These are phyloP conservation scores for Laburnicola sp. DNA, from an alignment of 2,329 filamentous ascomycete species.

Conservation along the genomic window DNA sequence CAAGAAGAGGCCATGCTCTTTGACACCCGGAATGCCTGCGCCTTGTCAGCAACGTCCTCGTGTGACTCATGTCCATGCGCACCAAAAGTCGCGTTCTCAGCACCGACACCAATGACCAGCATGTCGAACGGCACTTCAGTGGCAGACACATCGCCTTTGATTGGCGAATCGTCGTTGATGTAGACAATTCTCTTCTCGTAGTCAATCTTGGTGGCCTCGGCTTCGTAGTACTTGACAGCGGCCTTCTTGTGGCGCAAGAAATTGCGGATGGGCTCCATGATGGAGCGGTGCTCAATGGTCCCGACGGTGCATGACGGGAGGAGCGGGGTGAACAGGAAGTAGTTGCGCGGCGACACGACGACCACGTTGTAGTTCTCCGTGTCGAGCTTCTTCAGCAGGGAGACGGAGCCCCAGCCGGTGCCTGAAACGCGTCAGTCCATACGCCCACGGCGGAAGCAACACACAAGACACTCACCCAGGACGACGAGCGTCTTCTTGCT, in stretches of 20 bases:
- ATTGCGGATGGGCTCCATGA: constrained; percentile 98
- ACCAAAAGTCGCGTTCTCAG: constrained; percentile 98
- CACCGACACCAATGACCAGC: constrained; percentile 95
- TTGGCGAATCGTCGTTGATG: constrained; percentile 89
- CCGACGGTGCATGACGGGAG: constrained; percentile 97
- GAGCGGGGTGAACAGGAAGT: constrained; percentile 98
- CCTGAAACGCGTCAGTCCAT: constrained; percentile 57
- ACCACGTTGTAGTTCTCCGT: constrained; percentile 99
- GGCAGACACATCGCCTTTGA: constrained; percentile 78
- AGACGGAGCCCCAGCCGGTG: constrained; percentile 95
- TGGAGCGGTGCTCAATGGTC: constrained; percentile 96
- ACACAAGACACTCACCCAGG: constrained; percentile 66
- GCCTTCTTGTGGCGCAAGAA: constrained; percentile 95
- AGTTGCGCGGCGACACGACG: constrained; percentile 97
- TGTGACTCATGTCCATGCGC: constrained; percentile 25
- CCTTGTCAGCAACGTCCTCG: constrained; percentile 19
- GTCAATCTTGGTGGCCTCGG: constrained; percentile 94
- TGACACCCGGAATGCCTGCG: constrained; percentile 81
- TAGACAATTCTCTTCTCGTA: constrained; percentile 84
- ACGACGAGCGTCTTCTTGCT: constrained; percentile 96
- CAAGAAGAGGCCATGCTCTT: constrained; percentile 94
- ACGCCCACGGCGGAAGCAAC: constrained; percentile 6
- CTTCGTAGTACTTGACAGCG: constrained; percentile 95
- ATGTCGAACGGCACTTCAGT: constrained; percentile 97
- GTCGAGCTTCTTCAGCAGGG: constrained; percentile 96